These are phyloP conservation scores for Pyricularia pennisetigena DNA, from an alignment of 2,329 filamentous ascomycete genomes.

Conservation along the genomic window DNA sequence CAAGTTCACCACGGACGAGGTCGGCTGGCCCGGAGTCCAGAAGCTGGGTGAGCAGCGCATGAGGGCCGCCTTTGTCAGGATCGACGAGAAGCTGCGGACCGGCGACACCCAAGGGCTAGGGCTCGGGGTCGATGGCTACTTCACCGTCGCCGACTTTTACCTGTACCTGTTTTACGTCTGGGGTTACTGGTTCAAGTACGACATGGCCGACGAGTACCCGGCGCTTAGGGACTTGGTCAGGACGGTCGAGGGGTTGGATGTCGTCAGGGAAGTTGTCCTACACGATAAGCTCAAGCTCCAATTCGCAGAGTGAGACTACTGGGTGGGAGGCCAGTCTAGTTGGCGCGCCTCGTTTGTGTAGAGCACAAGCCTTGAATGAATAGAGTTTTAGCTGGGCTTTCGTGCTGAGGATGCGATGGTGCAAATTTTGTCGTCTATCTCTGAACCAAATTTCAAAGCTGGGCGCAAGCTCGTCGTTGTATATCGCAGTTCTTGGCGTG, in stretches of 20 bases:
- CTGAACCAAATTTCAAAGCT: no score
- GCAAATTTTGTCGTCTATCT: no score
- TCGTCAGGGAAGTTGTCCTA: neutral
- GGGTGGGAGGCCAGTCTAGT: no score
- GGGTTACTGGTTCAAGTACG: neutral
- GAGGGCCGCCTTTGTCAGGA: conserved; percentile 14
- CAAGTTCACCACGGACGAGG: conserved; percentile 15
- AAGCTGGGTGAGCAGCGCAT: conserved; percentile 12
- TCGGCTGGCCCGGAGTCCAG: conserved; percentile 8
- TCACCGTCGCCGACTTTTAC: conserved; percentile 4
- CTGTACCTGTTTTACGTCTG: neutral
- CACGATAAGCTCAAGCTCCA: neutral
- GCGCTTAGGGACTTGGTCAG: neutral
- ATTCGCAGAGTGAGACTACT: neutral
- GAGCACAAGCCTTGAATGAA: no score
- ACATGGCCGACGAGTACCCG: neutral
- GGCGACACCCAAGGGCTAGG: conserved; percentile 1
- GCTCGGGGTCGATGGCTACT: neutral
- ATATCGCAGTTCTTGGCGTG: no score
- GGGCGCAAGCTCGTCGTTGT: no score
- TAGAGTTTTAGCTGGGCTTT: no score
- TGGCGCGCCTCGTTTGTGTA: no score
- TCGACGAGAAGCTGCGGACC: conserved; percentile 4
- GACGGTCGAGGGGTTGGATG: neutral
- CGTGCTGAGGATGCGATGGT: no score